phyloP scores from a whole-genome alignment of 768 basidiomycete species.

The Termitomyces sp. region DNA sequence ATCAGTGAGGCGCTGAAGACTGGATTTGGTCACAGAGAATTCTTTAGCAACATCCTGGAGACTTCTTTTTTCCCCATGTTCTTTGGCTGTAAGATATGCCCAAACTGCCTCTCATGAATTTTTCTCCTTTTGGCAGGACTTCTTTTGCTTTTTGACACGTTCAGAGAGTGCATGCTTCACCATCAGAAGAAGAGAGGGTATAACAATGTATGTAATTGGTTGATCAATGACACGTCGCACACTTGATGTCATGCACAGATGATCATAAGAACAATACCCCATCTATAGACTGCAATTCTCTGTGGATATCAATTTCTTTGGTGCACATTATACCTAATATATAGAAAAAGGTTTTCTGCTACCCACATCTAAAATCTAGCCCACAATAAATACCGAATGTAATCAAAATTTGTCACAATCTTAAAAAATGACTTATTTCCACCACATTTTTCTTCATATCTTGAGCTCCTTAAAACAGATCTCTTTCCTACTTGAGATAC shows the following conservation, averaged over 20 bases:
- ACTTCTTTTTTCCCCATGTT: conserved; percentile 12
- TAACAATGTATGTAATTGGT: too few species aligned
- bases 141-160: background rate
- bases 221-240: background rate
- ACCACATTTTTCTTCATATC: background rate
- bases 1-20: conserved; percentile 9
- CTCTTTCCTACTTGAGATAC: background rate
- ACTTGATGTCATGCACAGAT: background rate
- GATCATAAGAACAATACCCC: background rate
- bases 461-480: background rate
- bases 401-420: background rate
- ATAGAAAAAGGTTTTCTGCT: too few species aligned
- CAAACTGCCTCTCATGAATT: background rate
- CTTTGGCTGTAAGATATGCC: background rate
- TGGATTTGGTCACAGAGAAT: conserved; percentile 1
- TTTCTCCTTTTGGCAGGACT: background rate
- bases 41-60: conserved; percentile 11
- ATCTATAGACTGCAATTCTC: too few species aligned
- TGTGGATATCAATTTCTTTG: too few species aligned
- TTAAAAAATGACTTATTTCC: background rate
- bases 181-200: too few species aligned
- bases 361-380: too few species aligned
- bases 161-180: conserved; percentile 3
- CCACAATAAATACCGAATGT: background rate
- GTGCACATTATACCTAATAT: too few species aligned